phyloP scores from a whole-genome alignment of 2,329 filamentous ascomycete genomes.

The Sporothrix inflata region DNA sequence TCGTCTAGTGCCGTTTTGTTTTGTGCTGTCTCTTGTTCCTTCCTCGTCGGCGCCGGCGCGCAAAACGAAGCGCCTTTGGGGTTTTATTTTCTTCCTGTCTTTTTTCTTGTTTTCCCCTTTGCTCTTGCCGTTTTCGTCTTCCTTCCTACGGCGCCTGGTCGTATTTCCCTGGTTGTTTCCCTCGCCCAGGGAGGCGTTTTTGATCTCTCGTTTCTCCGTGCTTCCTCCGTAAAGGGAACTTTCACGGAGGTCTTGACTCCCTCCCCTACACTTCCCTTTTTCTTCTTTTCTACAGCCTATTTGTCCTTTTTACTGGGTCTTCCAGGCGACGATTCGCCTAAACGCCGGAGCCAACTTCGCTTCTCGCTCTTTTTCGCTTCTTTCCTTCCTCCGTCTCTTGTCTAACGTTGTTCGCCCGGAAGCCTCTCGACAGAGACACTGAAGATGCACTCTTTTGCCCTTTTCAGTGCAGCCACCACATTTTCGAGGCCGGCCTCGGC shows the following conservation, averaged over 20 bases:
- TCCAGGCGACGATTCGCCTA: constrained; percentile 1
- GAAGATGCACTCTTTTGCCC: neutral
- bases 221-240: neutral
- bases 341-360: constrained; percentile 5
- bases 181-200: neutral
- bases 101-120: neutral
- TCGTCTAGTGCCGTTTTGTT: constrained; percentile 21
- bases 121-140: neutral
- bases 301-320: constrained; percentile 8
- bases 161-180: neutral
- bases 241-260: neutral
- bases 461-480: neutral
- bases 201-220: constrained; percentile 3
- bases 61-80: constrained; percentile 9
- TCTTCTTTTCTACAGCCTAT: neutral
- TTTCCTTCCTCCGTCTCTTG: neutral
- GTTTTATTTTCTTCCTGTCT: neutral
- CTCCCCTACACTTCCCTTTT: neutral
- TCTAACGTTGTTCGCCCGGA: neutral
- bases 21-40: neutral
- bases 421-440: neutral
- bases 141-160: neutral
- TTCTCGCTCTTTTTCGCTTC: constrained; percentile 15
- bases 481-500: constrained; percentile 10
- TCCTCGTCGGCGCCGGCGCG: constrained; percentile 21